These are phyloP conservation scores for Nepenthes gracilis DNA, from an alignment of 148 eudicot species.

Conservation along the genomic window DNA sequence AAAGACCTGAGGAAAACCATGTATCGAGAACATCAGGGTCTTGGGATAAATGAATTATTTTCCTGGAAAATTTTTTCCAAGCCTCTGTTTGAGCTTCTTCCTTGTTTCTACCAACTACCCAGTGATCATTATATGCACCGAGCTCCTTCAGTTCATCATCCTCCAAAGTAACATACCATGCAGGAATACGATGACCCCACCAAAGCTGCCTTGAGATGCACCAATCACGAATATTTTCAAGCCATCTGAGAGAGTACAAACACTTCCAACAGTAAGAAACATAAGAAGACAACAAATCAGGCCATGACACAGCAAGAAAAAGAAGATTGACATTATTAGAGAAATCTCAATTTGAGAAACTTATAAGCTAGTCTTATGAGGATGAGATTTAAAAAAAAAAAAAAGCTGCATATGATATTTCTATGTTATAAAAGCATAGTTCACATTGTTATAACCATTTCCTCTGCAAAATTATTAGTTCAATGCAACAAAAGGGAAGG, in stretches of 20 bases:
- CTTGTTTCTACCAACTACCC: constrained; percentile 80
- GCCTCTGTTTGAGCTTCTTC: constrained; percentile 74
- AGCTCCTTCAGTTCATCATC: constrained; percentile 63
- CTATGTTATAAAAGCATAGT: too few relatives aligned
- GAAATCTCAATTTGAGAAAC: too few relatives aligned
- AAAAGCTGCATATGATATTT: too few relatives aligned
- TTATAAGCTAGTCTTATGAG: too few relatives aligned
- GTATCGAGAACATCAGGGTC: constrained; percentile 97
- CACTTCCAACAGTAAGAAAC: constrained; percentile 5
- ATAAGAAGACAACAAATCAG: not conserved
- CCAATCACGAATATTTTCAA: constrained; percentile 94
- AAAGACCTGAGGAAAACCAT: constrained; percentile 94
- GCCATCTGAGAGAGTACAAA: constrained; percentile 54
- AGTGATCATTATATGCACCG: constrained; percentile 73
- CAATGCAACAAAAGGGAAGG: too few relatives aligned
- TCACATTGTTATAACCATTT: too few relatives aligned
- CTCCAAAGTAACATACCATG: constrained; percentile 83
- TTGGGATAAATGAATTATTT: constrained; percentile 55
- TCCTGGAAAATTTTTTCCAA: constrained; percentile 36
- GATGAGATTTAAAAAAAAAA: too few relatives aligned
- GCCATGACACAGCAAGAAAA: not conserved
- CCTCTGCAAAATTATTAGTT: too few relatives aligned
- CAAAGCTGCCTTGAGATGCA: constrained; percentile 96
- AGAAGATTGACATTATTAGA: too few relatives aligned
- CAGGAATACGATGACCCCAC: constrained; percentile 99